Conservation (phyloP, 805 yeast species). For the Schwanniomyces vanrijiae region DNA sequence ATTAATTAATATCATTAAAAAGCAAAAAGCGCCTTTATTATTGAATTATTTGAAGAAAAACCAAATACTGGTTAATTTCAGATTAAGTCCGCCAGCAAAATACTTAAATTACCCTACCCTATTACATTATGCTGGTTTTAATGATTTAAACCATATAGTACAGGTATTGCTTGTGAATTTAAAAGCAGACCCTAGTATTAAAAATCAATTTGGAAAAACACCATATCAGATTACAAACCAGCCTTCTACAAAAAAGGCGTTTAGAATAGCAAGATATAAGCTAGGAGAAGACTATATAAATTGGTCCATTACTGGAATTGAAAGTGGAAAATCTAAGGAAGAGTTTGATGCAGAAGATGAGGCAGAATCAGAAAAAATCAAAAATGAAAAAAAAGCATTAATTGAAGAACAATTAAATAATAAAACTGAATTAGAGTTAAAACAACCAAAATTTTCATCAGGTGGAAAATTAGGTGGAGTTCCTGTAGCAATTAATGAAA, state of each 20-base stretch:
- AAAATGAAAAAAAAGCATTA: slow-evolving; percentile 36
- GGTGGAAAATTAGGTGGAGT: slow-evolving; percentile 35
- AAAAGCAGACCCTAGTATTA: slow-evolving; percentile 67
- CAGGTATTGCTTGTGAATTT: slow-evolving; percentile 58
- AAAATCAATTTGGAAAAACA: slow-evolving; percentile 56
- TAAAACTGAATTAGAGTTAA: slow-evolving; percentile 40
- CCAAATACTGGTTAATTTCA: slow-evolving; percentile 51
- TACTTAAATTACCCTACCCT: slow-evolving; percentile 66
- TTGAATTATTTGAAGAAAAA: slow-evolving; percentile 61
- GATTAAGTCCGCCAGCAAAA: slow-evolving; percentile 53
- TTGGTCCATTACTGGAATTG: slow-evolving; percentile 71
- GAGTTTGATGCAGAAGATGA: slow-evolving; percentile 47
- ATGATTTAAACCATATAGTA: slow-evolving; percentile 68
- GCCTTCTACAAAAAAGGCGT: slow-evolving; percentile 47
- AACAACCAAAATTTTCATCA: slow-evolving; percentile 29
- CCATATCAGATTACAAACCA: slow-evolving; percentile 66
- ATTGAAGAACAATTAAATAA: slow-evolving; percentile 46
- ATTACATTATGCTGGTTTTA: slow-evolving; percentile 73
- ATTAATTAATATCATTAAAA: slow-evolving; percentile 58
- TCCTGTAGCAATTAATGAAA: slow-evolving; percentile 30
- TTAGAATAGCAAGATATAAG: slow-evolving; percentile 64
- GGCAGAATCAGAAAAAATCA: slow-evolving; percentile 31
- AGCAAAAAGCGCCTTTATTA: slow-evolving; percentile 75
- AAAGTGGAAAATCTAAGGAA: slow-evolving; percentile 57
- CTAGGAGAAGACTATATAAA: slow-evolving; percentile 70